phyloP scores from a whole-genome alignment of 805 yeast species.

The Kluyveromyces aestuarii region DNA sequence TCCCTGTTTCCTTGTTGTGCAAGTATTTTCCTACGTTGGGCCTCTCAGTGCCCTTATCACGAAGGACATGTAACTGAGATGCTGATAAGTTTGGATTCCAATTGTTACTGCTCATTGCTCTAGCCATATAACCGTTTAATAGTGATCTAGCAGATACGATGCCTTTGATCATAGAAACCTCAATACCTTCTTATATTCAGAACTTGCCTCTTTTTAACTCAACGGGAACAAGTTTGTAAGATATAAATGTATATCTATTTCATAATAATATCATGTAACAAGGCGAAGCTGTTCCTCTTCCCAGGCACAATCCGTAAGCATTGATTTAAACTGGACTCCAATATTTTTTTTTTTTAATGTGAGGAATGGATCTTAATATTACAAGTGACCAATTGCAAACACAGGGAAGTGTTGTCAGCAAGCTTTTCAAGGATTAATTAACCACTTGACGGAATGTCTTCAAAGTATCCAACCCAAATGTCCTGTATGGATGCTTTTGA shows the following conservation, averaged over 20 bases:
- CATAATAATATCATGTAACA: no score
- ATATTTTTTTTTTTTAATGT: not conserved
- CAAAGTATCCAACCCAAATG: conserved; percentile 39
- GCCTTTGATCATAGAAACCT: not conserved
- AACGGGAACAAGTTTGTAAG: no score
- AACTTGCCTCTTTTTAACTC: not conserved
- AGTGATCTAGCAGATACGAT: not conserved
- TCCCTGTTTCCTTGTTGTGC: conserved; percentile 39
- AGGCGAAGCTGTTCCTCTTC: no score
- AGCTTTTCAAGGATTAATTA: not conserved
- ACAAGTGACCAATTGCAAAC: not conserved
- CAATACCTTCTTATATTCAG: not conserved
- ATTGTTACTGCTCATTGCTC: conserved; percentile 36
- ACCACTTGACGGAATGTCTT: conserved; percentile 7
- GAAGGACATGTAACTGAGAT: conserved; percentile 66
- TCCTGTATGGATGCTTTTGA: conserved; percentile 78
- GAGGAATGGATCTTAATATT: not conserved
- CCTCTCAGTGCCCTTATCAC: conserved; percentile 47
- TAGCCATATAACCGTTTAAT: not conserved
- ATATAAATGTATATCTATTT: no score
- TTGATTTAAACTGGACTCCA: no score
- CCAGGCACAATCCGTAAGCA: no score
- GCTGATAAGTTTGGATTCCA: conserved; percentile 78
- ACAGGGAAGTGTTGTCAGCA: not conserved
- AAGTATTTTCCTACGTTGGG: conserved; percentile 35